Base-by-base conservation (phyloP, 768 basidiomycete species). In the Calvatia gigantea region DNA sequence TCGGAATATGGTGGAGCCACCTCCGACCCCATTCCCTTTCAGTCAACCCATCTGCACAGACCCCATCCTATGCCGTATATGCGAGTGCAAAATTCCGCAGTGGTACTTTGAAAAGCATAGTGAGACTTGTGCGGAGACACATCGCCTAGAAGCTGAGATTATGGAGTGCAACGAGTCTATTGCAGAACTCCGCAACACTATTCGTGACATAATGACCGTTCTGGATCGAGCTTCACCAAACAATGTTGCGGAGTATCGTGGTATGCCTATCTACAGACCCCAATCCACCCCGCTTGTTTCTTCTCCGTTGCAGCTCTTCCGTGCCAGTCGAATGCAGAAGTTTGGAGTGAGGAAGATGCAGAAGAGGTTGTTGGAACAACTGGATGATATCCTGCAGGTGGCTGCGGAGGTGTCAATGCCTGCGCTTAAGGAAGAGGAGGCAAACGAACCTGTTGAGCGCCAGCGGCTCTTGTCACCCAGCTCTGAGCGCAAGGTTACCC, bases 61-160 rank as follows among this genome's bases (percentile, higher is more conserved):
- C 57, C 85, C 82, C 27, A 91, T 98, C 48, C 79, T 99, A 19
- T 98, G 97, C 73, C 90, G 97, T 28, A 99, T 99, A 59, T 99
- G 97, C 76, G 97, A 99, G 72, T 86, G 89, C 65, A 87, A 90
- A 62, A 90, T 98, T 56, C 95, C 96, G 2, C 91, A 96, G 58
- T 99, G 97, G 97, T 99, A 94, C 75, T 99, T 99, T 69, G 97
- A 98, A 75, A 98, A 98, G 75, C 97, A 99, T 75, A 98, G 94
- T 80, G 97, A 99, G 73, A 98, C 95, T 9, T 99, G 97, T 64
- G 92, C 85, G 61, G 96, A 98, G 73, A 87, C 91, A 2, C 97
- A 99, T 72, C 86, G 92, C 42, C 79, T 99, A 58, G 97, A 99
- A 71, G 94, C 94, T 15, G 95, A 97, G 70, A 94, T 98, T 61